These are phyloP conservation scores for Funneliformis mosseae DNA, from an alignment of 192 early-diverging fungal genomes.

Conservation along the genomic window DNA sequence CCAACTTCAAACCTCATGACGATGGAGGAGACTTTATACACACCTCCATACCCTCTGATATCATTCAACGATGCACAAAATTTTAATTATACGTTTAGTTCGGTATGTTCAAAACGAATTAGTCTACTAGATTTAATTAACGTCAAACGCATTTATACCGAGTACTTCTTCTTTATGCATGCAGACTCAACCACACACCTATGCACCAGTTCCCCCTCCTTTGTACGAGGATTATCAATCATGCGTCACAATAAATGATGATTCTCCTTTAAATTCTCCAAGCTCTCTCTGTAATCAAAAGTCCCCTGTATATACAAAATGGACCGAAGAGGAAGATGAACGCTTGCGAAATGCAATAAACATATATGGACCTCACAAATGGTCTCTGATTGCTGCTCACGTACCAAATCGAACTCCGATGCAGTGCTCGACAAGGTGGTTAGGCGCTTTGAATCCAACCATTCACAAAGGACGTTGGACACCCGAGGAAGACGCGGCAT, in stretches of 20 bases:
- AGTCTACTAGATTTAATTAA: too few relatives aligned
- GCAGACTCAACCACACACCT: background rate
- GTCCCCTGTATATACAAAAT: constrained; percentile 47
- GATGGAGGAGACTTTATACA: background rate
- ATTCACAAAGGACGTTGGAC: constrained; percentile 58
- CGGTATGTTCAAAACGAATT: background rate
- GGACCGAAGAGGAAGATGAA: constrained; percentile 52
- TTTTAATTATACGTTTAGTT: background rate
- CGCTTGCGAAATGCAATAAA: constrained; percentile 44
- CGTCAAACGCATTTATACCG: too few relatives aligned
- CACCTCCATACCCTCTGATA: background rate
- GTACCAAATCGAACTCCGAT: constrained; percentile 55
- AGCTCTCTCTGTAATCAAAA: constrained; percentile 29
- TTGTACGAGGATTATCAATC: background rate
- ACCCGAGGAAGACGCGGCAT: constrained; percentile 49
- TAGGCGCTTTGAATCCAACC: constrained; percentile 52
- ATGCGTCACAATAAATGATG: background rate
- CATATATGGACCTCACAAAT: constrained; percentile 51
- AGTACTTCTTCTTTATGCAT: background rate
- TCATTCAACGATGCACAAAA: background rate
- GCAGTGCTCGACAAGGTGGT: constrained; percentile 56
- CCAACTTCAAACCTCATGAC: too few relatives aligned
- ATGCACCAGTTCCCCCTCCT: too few relatives aligned
- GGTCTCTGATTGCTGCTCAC: constrained; percentile 52
- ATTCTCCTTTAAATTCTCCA: background rate